Evolutionary conservation across 306 rosid species (phyloP).

Genomic region (Gastrolobium villosum): DNA sequence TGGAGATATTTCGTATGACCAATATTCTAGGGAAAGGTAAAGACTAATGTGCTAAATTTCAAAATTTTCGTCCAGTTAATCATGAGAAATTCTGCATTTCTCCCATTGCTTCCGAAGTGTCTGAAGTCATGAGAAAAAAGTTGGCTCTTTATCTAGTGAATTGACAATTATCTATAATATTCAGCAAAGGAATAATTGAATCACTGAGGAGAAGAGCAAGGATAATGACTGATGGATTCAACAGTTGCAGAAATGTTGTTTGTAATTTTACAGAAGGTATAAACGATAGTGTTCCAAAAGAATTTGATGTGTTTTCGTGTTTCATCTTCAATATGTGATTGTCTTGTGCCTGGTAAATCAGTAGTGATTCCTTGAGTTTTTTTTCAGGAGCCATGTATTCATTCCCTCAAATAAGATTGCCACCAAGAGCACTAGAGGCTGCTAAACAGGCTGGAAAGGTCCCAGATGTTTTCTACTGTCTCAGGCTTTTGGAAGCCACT

Average conservation of each 20-base stretch:
- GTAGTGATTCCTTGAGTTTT: slow-evolving; percentile 44
- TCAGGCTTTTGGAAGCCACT: slow-evolving; percentile 95
- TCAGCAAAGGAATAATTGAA: slow-evolving; percentile 90
- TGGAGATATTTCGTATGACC: slow-evolving; percentile 94
- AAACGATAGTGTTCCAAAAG: background rate
- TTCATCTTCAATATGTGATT: background rate
- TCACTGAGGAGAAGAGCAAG: slow-evolving; percentile 95
- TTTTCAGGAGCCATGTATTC: slow-evolving; percentile 98
- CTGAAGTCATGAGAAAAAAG: background rate
- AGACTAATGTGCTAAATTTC: slow-evolving; percentile 35
- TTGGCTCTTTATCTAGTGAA: slow-evolving; percentile 30
- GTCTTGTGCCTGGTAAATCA: slow-evolving; percentile 12
- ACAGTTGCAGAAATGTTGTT: slow-evolving; percentile 96
- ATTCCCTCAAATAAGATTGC: slow-evolving; percentile 93
- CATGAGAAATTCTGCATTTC: slow-evolving; percentile 36
- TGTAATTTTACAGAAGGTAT: slow-evolving; percentile 99
- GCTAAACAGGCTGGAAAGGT: slow-evolving; percentile 91
- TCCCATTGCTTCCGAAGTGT: slow-evolving; percentile 11
- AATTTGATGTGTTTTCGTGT: background rate
- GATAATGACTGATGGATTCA: slow-evolving; percentile 98
- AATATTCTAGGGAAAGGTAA: slow-evolving; percentile 89
- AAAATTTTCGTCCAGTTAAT: slow-evolving; percentile 14
- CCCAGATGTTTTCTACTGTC: slow-evolving; percentile 96
- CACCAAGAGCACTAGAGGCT: slow-evolving; percentile 83
- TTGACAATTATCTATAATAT: slow-evolving; percentile 46